Conservation (phyloP, 2,329 filamentous ascomycete genomes). For the Fusarium algeriense region DNA sequence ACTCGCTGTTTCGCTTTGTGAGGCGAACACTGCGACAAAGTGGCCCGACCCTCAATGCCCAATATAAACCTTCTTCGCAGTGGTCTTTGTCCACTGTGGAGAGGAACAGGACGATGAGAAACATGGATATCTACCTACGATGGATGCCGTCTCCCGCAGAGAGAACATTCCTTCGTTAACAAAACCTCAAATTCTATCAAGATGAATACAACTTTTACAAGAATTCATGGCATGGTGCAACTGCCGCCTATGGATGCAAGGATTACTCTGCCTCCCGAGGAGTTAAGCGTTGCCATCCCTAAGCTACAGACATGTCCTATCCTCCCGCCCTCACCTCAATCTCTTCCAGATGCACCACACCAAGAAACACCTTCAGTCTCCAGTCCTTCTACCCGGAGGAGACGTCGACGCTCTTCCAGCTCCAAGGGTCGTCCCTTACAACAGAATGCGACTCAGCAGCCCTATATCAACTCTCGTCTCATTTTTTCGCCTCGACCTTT, state of each 20-base stretch:
- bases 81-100: conserved; percentile 22
- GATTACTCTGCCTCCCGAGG: conserved; percentile 35
- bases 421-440: conserved; percentile 7
- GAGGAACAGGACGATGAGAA: background rate
- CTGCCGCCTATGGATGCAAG: conserved; percentile 38
- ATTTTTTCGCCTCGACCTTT: conserved; percentile 56
- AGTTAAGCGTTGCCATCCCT: conserved; percentile 21
- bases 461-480: conserved; percentile 20
- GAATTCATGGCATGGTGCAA: conserved; percentile 16
- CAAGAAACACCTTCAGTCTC: conserved; percentile 2
- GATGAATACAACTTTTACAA: conserved; percentile 34
- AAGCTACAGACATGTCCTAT: conserved; percentile 12
- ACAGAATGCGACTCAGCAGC: conserved; percentile 9
- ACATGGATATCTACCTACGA: conserved; percentile 34
- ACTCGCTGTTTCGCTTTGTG: conserved; percentile 39
- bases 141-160: conserved; percentile 2
- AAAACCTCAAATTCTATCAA: conserved; percentile 14
- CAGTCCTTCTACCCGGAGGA: conserved; percentile 2
- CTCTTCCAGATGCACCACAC: conserved; percentile 12
- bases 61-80: conserved; percentile 18
- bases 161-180: conserved; percentile 6
- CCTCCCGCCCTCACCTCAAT: conserved; percentile 19
- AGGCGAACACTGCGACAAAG: conserved; percentile 38
- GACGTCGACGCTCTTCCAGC: conserved; percentile 28
- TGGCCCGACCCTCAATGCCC: conserved; percentile 16